These are phyloP conservation scores for Termitomyces eurrhizus DNA, from an alignment of 768 basidiomycete genomes.

Conservation along the genomic window DNA sequence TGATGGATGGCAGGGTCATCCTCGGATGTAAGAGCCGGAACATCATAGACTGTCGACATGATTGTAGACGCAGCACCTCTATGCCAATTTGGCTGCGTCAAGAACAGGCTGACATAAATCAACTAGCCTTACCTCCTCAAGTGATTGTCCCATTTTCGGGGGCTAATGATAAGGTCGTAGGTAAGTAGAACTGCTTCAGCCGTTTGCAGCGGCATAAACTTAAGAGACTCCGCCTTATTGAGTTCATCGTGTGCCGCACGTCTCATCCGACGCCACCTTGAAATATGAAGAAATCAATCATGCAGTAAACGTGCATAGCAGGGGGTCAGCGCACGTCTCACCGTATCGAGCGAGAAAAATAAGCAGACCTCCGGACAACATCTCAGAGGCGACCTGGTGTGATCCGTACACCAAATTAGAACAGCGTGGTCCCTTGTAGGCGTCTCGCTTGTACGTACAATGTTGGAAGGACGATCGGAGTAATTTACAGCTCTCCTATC, in stretches of 20 bases:
- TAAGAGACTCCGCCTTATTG: conserved; percentile 17
- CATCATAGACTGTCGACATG: not conserved
- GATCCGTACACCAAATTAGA: not conserved
- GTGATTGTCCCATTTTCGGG: not conserved
- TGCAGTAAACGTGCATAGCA: not conserved
- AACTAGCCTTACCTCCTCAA: not conserved
- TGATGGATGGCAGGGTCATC: not conserved
- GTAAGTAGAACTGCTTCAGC: conserved; percentile 28
- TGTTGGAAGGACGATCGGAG: not conserved
- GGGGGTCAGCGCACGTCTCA: not conserved
- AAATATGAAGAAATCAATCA: not conserved
- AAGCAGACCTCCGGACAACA: not conserved
- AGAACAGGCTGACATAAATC: not conserved
- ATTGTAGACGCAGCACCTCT: not conserved
- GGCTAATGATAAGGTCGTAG: conserved; percentile 23
- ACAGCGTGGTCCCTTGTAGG: not conserved
- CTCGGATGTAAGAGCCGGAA: not conserved
- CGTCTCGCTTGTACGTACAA: not conserved
- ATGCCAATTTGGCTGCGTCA: not conserved
- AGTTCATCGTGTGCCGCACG: conserved; percentile 30
- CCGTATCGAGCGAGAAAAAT: not conserved
- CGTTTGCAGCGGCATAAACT: conserved; percentile 23
- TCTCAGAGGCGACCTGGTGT: not conserved
- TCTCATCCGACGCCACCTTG: not conserved
- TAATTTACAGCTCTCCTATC: not conserved